phyloP scores from a whole-genome alignment of 2,329 filamentous ascomycete genomes.

The Chrysoporthe austroafricana region DNA sequence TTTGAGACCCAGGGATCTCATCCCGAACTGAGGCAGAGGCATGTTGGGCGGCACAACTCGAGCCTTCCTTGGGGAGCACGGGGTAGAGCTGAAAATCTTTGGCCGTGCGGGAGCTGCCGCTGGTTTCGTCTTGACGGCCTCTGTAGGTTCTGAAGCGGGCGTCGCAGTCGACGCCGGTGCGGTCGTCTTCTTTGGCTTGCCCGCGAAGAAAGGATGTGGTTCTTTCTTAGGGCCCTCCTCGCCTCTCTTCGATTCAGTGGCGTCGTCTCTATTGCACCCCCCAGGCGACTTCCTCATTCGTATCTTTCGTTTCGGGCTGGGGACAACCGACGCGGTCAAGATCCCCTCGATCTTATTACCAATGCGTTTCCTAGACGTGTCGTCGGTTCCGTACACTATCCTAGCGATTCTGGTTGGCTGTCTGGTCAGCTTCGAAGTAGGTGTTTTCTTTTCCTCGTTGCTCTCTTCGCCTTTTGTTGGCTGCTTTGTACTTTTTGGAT shows the following conservation, averaged over 20 bases:
- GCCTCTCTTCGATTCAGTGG: constrained; percentile 34
- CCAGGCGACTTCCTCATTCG: constrained; percentile 27
- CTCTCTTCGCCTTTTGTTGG: constrained; percentile 28
- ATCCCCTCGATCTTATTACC: constrained; percentile 68
- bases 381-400: constrained; percentile 63
- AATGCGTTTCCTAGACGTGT: constrained; percentile 49
- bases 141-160: constrained; percentile 27
- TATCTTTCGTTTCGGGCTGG: constrained; percentile 26
- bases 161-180: neutral
- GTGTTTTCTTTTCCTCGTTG: constrained; percentile 26
- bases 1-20: constrained; percentile 53
- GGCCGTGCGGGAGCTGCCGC: constrained; percentile 35
- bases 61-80: constrained; percentile 53
- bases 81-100: constrained; percentile 57
- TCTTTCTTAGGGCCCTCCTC: constrained; percentile 35
- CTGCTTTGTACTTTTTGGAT: constrained; percentile 25
- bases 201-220: constrained; percentile 69
- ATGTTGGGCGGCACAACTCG: constrained; percentile 38
- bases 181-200: constrained; percentile 48
- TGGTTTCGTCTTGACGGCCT: constrained; percentile 32
- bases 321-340: constrained; percentile 42
- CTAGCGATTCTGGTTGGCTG: constrained; percentile 51
- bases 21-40: constrained; percentile 48
- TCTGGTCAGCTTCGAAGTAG: constrained; percentile 41
- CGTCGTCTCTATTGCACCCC: constrained; percentile 35